phyloP scores from a whole-genome alignment of 2,329 filamentous ascomycete genomes.

The Trichoderma sp. region DNA sequence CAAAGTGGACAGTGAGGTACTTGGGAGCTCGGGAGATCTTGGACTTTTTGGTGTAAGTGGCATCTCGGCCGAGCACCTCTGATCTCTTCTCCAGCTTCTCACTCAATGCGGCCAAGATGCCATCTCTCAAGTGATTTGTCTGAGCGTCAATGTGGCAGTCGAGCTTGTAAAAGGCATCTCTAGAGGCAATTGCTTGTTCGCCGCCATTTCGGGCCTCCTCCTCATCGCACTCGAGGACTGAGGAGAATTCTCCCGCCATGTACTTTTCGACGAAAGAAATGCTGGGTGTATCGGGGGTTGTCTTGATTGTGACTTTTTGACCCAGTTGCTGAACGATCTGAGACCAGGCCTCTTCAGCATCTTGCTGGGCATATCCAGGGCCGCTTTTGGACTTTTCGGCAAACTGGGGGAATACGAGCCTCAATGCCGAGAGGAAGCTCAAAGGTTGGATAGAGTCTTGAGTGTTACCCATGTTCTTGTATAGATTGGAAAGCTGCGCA shows the following conservation, averaged over 20 bases:
- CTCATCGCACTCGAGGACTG: slow-evolving; percentile 80
- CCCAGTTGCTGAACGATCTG: slow-evolving; percentile 85
- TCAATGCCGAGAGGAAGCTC: slow-evolving; percentile 77
- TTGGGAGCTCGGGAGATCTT: slow-evolving; percentile 87
- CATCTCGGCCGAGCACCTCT: slow-evolving; percentile 70
- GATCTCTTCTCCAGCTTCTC: slow-evolving; percentile 93
- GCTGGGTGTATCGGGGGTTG: slow-evolving; percentile 46
- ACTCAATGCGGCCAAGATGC: slow-evolving; percentile 74
- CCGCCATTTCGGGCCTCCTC: slow-evolving; percentile 69
- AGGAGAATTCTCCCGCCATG: slow-evolving; percentile 78
- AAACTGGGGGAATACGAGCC: slow-evolving; percentile 83
- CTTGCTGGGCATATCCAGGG: slow-evolving; percentile 90
- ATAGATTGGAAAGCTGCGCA: slow-evolving; percentile 74
- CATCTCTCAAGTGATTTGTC: slow-evolving; percentile 88
- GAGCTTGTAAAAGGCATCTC: slow-evolving; percentile 83
- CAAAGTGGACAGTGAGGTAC: slow-evolving; percentile 94
- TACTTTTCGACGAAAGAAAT: slow-evolving; percentile 85
- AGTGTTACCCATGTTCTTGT: slow-evolving; percentile 84
- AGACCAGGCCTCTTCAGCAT: slow-evolving; percentile 97
- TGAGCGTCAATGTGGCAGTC: slow-evolving; percentile 90
- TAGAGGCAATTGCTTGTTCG: slow-evolving; percentile 64
- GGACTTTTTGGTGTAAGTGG: slow-evolving; percentile 86
- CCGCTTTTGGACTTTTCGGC: slow-evolving; percentile 82
- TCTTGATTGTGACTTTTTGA: slow-evolving; percentile 69
- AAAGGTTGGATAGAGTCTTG: slow-evolving; percentile 83